These are phyloP conservation scores for Lipomyces yamanashiensis DNA, from an alignment of 805 yeast genomes.

Conservation along the genomic window DNA sequence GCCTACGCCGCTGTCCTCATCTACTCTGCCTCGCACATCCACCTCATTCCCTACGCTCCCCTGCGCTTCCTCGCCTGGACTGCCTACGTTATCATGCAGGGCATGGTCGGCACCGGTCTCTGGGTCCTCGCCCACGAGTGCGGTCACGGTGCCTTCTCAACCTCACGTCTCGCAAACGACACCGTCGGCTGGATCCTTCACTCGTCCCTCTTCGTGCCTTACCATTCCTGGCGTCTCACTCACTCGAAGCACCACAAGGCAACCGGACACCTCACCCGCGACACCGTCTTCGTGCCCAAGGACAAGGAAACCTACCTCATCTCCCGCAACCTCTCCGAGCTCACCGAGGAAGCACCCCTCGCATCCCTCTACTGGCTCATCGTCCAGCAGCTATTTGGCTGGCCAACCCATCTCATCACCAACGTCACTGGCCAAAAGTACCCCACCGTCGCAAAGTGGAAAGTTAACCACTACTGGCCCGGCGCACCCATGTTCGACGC, in stretches of 20 bases:
- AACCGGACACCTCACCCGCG: conserved; percentile 80
- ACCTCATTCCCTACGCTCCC: conserved; percentile 50
- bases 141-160: conserved; percentile 86
- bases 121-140: conserved; percentile 93
- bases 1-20: conserved; percentile 46
- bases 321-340: conserved; percentile 52
- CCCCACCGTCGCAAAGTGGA: conserved; percentile 54
- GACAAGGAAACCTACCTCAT: conserved; percentile 61
- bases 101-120: conserved; percentile 73
- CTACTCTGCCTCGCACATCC: conserved; percentile 60
- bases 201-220: conserved; percentile 78
- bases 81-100: conserved; percentile 58
- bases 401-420: conserved; percentile 66
- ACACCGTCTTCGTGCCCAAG: conserved; percentile 83
- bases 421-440: conserved; percentile 79
- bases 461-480: conserved; percentile 73
- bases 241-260: conserved; percentile 91
- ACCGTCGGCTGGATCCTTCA: conserved; percentile 83
- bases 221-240: conserved; percentile 82
- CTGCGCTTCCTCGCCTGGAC: conserved; percentile 65
- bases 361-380: conserved; percentile 60
- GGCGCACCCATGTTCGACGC: conserved; percentile 72
- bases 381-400: conserved; percentile 77
- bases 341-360: conserved; percentile 77
- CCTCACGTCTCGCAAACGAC: conserved; percentile 73